Evolutionary conservation across 78 protist genomes (phyloP), one percentile per base, ranked within the genome.

Genomic region (Anaeramoeba flamelloides): DNA sequence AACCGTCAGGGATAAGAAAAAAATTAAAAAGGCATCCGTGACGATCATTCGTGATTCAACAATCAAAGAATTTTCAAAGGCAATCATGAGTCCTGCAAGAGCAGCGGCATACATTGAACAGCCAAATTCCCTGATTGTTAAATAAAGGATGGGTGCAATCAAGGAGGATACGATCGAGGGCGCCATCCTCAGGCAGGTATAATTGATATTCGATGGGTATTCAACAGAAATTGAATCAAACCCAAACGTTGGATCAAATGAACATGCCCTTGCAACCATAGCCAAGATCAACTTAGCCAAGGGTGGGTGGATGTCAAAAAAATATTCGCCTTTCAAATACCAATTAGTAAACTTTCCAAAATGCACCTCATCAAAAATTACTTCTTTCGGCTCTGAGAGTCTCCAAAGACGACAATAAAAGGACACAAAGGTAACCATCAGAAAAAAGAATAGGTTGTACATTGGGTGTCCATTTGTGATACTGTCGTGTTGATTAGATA

Each of bases 251-350:
- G 26, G 77, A 1, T 0, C 75, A 32, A 8, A 38, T 4, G 41
- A 38, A n/a, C 81, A 74, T 36, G 17, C 17, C 82, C 37, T n/a
- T 31, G 77, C 82, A 53, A 0, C 75, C 2, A 3, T 12, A 3
- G 77, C 86, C 26, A 83, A 1, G 26, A 77, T 17, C 75, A 83
- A 41, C 82, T 85, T 85, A 22, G 64, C 88, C 32, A 81, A 64
- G 0, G 88, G 88, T 0, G 88, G 88, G 79, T 85, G 88, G 26
- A 85, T 82, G 78, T 85, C 88, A 34, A 85, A 85, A 41, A 37
- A 85, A 30, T 75, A 81, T 41, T 38, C n/a, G 39, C 82, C 76
- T 12, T 74, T 77, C 74, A 85, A 3, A 64, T 81, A 81, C 31
- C 31, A 30, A 12, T 31, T 65, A 30, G 81, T 80, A 38, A 81